Base-by-base conservation (phyloP, 1,139 yeast species). In the Taphrina betulina region DNA sequence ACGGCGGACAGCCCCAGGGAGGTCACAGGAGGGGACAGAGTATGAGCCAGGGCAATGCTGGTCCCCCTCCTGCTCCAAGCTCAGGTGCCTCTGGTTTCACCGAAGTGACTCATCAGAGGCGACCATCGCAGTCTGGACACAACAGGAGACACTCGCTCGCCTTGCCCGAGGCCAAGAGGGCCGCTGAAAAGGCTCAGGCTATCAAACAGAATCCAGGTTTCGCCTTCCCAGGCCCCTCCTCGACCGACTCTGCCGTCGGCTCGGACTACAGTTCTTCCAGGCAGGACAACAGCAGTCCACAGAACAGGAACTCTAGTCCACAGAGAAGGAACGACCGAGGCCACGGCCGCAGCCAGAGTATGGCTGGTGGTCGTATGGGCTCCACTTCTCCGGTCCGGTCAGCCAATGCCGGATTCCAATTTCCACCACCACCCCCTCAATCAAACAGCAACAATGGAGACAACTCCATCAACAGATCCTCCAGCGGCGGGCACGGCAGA, bases 161-260 rank as follows among this genome's bases (percentile, higher is more conserved):
- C 1, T 75, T 92, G 59, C 84, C 84, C 58, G 98, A 92, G 70
- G 98, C 98, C n/a, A 90, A 87, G 65, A 83, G 85, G 64, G 97
- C 97, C 3, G 98, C 98, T 14, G 96, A 96, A 5, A 81, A 81
- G 65, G 90, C 89, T 51, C 95, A 88, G 69, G 82, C 84, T 75
- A 80, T 68, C 36, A 63, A 64, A 7, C 57, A 59, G 12, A 31
- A 52, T n/a, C 38, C 57, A 7, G 53, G 44, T 17, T 53, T 64
- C 28, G 56, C 66, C 26, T 41, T 61, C 28, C 41, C 58, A 57
- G 48, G 55, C 17, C 44, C 61, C 22, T 40, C 57, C 45, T 31
- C 59, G 43, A 55, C 56, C 37, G 61, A 58, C 20, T 59, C 58
- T 26, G 60, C 66, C 44, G 63, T 64, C 2, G 19, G 23, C 2